Conservation (phyloP, 208 protist genomes). For the Crithidia sp. region DNA sequence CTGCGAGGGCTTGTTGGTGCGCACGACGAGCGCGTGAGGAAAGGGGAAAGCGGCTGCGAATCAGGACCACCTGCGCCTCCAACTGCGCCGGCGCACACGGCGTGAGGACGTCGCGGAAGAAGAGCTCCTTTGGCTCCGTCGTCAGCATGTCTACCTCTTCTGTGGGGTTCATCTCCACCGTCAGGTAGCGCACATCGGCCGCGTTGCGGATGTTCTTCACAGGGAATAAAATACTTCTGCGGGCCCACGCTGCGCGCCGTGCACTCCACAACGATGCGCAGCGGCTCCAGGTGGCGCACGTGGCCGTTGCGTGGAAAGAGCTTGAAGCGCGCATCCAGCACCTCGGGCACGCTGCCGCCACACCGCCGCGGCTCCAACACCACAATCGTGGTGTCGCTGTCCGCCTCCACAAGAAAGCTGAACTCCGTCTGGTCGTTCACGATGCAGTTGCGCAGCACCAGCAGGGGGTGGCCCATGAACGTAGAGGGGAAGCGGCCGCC, state of each 20-base stretch:
- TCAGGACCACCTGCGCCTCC: constrained; percentile 69
- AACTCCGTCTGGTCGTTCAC: constrained; percentile 79
- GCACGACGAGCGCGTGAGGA: constrained; percentile 72
- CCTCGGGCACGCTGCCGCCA: constrained; percentile 37
- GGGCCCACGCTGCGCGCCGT: constrained; percentile 72
- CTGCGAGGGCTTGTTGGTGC: constrained; percentile 78
- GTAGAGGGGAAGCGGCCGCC: constrained; percentile 15
- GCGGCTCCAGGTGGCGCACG: constrained; percentile 45
- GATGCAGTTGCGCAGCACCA: constrained; percentile 72
- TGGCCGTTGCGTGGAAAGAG: constrained; percentile 76
- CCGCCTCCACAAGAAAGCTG: constrained; percentile 61
- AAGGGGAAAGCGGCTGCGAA: constrained; percentile 70
- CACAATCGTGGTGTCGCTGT: constrained; percentile 64
- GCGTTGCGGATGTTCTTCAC: constrained; percentile 80
- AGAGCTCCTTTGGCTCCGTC: constrained; percentile 64
- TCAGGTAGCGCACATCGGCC: constrained; percentile 70
- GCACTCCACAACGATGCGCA: constrained; percentile 82
- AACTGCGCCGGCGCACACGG: constrained; percentile 56
- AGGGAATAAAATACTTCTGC: constrained; percentile 88
- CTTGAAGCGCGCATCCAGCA: constrained; percentile 80
- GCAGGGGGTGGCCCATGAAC: constrained; percentile 78
- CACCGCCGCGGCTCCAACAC: constrained; percentile 78
- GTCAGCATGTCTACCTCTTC: constrained; percentile 69
- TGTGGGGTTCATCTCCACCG: constrained; percentile 78
- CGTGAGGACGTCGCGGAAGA: constrained; percentile 70